phyloP scores from a whole-genome alignment of 2,329 filamentous ascomycete species.

The Paracamarosporium sp. region DNA sequence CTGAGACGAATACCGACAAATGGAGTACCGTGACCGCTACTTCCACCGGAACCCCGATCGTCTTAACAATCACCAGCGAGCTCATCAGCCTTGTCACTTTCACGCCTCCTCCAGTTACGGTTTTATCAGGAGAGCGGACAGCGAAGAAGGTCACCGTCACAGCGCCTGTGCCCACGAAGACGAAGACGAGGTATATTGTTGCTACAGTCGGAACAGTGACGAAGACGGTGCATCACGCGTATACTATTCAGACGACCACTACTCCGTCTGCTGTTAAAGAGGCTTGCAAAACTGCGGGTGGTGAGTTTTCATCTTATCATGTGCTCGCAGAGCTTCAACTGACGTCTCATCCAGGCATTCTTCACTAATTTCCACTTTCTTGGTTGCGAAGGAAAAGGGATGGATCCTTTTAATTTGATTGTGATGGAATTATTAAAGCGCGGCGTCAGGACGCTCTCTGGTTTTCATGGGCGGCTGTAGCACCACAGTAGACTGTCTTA shows the following conservation, averaged over 20 bases:
- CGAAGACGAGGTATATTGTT: slow-evolving; percentile 23
- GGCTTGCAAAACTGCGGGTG: neutral
- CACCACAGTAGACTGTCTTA: neutral
- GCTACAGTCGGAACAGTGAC: slow-evolving; percentile 9
- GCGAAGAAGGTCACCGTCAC: slow-evolving; percentile 28
- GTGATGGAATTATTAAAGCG: neutral
- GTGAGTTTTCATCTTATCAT: neutral
- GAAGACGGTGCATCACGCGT: neutral
- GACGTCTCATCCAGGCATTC: neutral
- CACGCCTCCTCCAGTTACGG: slow-evolving; percentile 29
- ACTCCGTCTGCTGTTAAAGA: slow-evolving; percentile 22
- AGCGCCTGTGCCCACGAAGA: slow-evolving; percentile 31
- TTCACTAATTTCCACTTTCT: no score
- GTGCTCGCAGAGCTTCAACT: neutral
- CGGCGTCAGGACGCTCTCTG: neutral
- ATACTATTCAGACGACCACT: slow-evolving; percentile 27
- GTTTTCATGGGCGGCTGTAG: neutral
- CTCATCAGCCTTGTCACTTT: slow-evolving; percentile 18
- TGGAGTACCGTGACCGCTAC: slow-evolving; percentile 33
- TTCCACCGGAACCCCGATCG: slow-evolving; percentile 23
- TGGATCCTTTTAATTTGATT: no score
- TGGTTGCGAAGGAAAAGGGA: no score
- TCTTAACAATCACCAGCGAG: slow-evolving; percentile 23
- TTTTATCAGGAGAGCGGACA: slow-evolving; percentile 25
- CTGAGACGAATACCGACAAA: slow-evolving; percentile 34